phyloP scores from a whole-genome alignment of 495 filamentous ascomycete genomes.

The Trichocladium uniseriatum region DNA sequence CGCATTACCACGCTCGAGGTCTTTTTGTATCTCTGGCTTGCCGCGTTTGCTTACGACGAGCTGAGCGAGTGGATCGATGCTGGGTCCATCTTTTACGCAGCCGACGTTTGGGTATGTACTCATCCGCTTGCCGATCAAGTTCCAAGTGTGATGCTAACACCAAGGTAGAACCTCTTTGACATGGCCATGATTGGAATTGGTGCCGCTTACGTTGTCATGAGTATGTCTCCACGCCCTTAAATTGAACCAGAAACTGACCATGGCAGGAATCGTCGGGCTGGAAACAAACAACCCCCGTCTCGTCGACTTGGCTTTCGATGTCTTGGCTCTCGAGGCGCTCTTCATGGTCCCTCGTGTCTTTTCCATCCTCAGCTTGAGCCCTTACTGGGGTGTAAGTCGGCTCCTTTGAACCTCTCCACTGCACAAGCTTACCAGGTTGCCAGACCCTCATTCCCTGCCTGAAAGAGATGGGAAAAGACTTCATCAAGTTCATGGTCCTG shows the following conservation, averaged over 20 bases:
- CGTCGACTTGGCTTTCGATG: conserved; percentile 74
- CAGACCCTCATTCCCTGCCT: conserved; percentile 63
- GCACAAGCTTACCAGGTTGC: background rate
- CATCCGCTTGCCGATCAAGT: background rate
- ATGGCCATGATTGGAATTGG: conserved; percentile 80
- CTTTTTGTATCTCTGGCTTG: conserved; percentile 58
- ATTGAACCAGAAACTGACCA: background rate
- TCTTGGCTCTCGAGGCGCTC: conserved; percentile 78
- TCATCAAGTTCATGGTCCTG: conserved; percentile 82
- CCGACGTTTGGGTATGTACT: conserved; percentile 62
- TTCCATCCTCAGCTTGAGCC: conserved; percentile 78
- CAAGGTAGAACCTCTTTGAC: conserved; percentile 60
- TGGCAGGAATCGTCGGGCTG: conserved; percentile 63
- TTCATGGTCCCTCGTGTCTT: conserved; percentile 87
- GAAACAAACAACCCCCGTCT: conserved; percentile 48
- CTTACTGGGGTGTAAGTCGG: conserved; percentile 63
- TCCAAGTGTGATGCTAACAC: background rate
- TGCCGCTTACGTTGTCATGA: conserved; percentile 55
- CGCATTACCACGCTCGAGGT: conserved; percentile 44
- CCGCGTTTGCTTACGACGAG: conserved; percentile 82
- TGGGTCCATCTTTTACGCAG: conserved; percentile 72
- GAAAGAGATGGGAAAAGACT: conserved; percentile 91
- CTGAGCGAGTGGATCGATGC: conserved; percentile 75
- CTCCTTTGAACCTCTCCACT: background rate
- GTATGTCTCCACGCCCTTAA: conserved; percentile 41